Evolutionary conservation across 1,139 yeast genomes (phyloP), one percentile per base, ranked within the genome.

Genomic region (Tardiomyces blankii): DNA sequence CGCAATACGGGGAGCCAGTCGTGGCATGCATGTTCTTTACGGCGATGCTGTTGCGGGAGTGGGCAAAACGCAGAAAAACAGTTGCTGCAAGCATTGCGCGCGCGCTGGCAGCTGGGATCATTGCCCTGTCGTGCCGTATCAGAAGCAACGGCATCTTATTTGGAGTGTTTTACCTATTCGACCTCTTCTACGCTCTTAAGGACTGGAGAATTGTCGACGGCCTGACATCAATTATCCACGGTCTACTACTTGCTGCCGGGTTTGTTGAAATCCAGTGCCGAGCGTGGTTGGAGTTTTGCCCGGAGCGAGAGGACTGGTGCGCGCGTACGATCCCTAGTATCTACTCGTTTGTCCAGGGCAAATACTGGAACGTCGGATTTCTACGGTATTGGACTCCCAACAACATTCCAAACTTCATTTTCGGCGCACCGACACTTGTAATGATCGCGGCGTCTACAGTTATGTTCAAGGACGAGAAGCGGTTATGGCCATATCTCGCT

Each of bases 291-390:
- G 55, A 58, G 21, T 83, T 77, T 55, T 91, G 98, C 60, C 82
- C 85, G 0, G 72, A 67, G n/a, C 65, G 85, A 52, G 80, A 82
- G 1, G 82, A 73, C 51, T 91, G 97, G 97, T 91, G 98, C 61
- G 53, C 60, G 14, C 52, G 62, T 19, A 59, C 51, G 12, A 42
- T 82, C 0, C 87, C 88, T 2, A 74, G 84, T 32, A 69, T 91
- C 38, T 81, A 82, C 57, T 64, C 75, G n/a, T 86, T 72, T 61
- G 85, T 94, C 7, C 98, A 91, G 63, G 50, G 66, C 2, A 72
- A 79, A 52, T 89, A 91, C 62, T 91, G 98, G 98, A 75, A 78
- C 54, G 74, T 72, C 42, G 98, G 98, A 0, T 78, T 89, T 47
- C 64, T 91, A 44, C 69, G 66, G 42, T 91, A 91, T 62, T 91